Evolutionary conservation across 192 early-diverging fungal species (phyloP).

Genomic region (Dissophora globulifera): DNA sequence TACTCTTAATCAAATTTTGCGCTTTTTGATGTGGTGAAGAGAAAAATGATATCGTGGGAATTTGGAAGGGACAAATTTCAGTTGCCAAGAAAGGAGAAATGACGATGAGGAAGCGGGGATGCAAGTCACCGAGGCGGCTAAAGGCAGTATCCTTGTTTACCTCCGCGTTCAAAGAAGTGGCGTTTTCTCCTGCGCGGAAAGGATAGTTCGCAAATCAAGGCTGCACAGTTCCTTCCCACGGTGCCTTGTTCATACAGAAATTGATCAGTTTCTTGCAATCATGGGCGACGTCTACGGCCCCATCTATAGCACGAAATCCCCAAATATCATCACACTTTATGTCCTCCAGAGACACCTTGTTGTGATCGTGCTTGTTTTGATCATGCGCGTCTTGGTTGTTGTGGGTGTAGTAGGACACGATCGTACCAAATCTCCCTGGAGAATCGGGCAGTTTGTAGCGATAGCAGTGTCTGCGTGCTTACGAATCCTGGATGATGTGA

Average conservation of each 20-base stretch:
- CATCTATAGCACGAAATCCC: background rate
- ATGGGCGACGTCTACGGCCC: background rate
- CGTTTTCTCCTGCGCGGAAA: constrained; percentile 1
- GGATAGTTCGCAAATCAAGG: background rate
- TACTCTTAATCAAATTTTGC: too few species aligned
- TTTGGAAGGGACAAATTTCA: too few species aligned
- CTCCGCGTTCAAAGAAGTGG: constrained; percentile 6
- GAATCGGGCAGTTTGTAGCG: background rate
- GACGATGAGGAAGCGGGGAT: too few species aligned
- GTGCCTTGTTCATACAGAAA: background rate
- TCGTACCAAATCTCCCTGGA: background rate
- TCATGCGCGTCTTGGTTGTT: background rate
- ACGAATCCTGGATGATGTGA: constrained; percentile 4
- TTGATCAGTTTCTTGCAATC: constrained; percentile 1
- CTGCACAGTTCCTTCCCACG: background rate
- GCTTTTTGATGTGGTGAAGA: too few species aligned
- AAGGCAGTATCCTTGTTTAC: too few species aligned
- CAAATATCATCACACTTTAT: background rate
- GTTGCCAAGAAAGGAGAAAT: too few species aligned
- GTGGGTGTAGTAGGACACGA: background rate
- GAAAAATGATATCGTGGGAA: too few species aligned
- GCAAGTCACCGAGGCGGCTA: too few species aligned
- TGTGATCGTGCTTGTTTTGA: background rate
- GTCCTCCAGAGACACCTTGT: background rate
- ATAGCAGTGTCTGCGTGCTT: constrained; percentile 6